Percentiles rank a stretch among this genome's conserved stretches.
These are phyloP conservation scores for Mucor mucedo DNA, from an alignment of 371 early-diverging fungal species.

Conservation along the genomic window DNA sequence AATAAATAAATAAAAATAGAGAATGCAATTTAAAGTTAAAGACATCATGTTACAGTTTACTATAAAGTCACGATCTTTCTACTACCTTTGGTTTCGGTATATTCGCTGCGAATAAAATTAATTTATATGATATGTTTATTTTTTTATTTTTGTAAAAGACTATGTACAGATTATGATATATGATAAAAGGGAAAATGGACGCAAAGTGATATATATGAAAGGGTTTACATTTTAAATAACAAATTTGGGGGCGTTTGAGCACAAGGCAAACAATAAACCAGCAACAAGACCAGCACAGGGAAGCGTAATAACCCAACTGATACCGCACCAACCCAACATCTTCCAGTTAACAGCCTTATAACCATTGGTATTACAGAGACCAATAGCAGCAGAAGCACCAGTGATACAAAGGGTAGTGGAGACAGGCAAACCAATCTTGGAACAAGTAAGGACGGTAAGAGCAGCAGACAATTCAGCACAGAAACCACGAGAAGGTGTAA, in stretches of 20 bases:
- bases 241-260: slow-evolving; percentile 57
- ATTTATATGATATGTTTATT: neutral
- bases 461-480: slow-evolving; percentile 84
- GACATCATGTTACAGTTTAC: too few relatives aligned
- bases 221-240: neutral
- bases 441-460: slow-evolving; percentile 85
- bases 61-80: too few relatives aligned
- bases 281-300: slow-evolving; percentile 76
- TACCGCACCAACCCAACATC: slow-evolving; percentile 70
- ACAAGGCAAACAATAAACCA: slow-evolving; percentile 73
- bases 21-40: neutral
- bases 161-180: neutral
- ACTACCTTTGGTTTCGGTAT: too few relatives aligned
- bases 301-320: slow-evolving; percentile 83
- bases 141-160: neutral
- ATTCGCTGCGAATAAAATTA: too few relatives aligned
- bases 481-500: slow-evolving; percentile 88
- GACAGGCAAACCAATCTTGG: slow-evolving; percentile 82
- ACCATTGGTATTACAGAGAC: slow-evolving; percentile 75
- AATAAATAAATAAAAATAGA: slow-evolving; percentile 23
- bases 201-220: too few relatives aligned
- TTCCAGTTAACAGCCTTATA: slow-evolving; percentile 81
- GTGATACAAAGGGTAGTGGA: slow-evolving; percentile 91
- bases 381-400: slow-evolving; percentile 85
- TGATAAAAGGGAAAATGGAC: neutral